A percentile compares a stretch with the other conserved stretches of the same genome.
phyloP scores from a whole-genome alignment of 2,329 filamentous ascomycete genomes.

The Claviceps lovelessii region DNA sequence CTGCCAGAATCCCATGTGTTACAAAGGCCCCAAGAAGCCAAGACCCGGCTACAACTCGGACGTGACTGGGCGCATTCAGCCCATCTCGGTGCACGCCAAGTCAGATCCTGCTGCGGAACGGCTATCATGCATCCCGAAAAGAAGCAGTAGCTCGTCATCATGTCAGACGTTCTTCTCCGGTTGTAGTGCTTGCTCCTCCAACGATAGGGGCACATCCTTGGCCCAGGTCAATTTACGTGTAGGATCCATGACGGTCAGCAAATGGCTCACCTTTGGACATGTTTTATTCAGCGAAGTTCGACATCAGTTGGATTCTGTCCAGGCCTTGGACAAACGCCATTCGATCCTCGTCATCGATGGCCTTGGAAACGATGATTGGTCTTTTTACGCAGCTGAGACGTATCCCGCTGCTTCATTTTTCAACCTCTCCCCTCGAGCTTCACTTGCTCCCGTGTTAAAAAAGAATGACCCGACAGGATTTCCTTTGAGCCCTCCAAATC shows the following conservation, averaged over 20 bases:
- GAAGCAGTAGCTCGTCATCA: constrained; percentile 21
- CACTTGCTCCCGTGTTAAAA: constrained; percentile 25
- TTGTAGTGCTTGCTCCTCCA: constrained; percentile 32
- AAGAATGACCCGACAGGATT: constrained; percentile 30
- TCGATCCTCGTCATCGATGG: constrained; percentile 68
- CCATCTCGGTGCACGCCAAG: constrained; percentile 28
- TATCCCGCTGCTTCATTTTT: constrained; percentile 64
- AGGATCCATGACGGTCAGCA: constrained; percentile 72
- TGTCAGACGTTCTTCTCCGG: constrained; percentile 26
- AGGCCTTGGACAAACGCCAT: constrained; percentile 28
- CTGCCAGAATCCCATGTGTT: constrained; percentile 19
- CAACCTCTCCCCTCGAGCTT: constrained; percentile 51
- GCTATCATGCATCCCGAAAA: not conserved
- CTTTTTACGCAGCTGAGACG: constrained; percentile 62
- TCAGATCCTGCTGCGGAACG: constrained; percentile 23
- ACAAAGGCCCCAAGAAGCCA: constrained; percentile 22
- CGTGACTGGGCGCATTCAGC: constrained; percentile 37
- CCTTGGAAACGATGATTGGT: constrained; percentile 79
- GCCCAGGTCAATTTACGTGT: constrained; percentile 64
- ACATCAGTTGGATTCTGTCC: constrained; percentile 45
- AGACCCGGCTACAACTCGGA: constrained; percentile 40
- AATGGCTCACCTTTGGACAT: constrained; percentile 75
- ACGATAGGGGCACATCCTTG: constrained; percentile 43
- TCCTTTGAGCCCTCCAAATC: constrained; percentile 49
- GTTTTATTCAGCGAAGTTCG: constrained; percentile 70